phyloP scores from a whole-genome alignment of 2,329 filamentous ascomycete species.

The Pestalotiopsis fici region DNA sequence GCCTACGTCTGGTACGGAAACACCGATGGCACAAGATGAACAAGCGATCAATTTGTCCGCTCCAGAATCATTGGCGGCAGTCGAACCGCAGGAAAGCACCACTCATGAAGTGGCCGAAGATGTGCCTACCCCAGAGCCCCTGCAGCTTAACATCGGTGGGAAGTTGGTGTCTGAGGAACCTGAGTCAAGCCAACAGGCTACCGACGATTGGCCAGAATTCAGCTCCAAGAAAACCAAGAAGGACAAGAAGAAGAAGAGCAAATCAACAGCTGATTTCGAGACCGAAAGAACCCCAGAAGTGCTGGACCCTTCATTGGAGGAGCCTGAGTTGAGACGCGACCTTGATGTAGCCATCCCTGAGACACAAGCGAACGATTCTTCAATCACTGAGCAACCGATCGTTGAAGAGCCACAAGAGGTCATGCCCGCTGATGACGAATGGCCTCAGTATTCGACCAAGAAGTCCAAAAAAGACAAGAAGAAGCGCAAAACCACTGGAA shows the following conservation, averaged over 20 bases:
- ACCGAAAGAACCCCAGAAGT: conserved; percentile 14
- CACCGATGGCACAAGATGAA: conserved; percentile 11
- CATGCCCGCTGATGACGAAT: not conserved
- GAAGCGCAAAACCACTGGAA: conserved; percentile 9
- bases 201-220: conserved; percentile 2
- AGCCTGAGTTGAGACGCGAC: conserved; percentile 7
- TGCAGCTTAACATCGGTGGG: conserved; percentile 6
- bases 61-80: conserved; percentile 6
- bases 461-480: conserved; percentile 23
- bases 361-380: not conserved
- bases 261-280: conserved; percentile 25
- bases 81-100: not conserved
- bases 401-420: not conserved
- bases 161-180: conserved; percentile 1
- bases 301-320: conserved; percentile 14
- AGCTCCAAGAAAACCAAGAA: conserved; percentile 18
- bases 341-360: conserved; percentile 13
- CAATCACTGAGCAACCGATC: not conserved
- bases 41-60: conserved; percentile 12
- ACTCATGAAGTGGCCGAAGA: not conserved
- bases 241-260: conserved; percentile 40
- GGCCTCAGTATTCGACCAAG: conserved; percentile 14
- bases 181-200: not conserved
- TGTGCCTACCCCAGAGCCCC: not conserved
- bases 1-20: conserved; percentile 12